Percentiles rank a stretch among this genome's conserved stretches.
Conservation (phyloP, 768 basidiomycete species). For the Cubamyces sp. region DNA sequence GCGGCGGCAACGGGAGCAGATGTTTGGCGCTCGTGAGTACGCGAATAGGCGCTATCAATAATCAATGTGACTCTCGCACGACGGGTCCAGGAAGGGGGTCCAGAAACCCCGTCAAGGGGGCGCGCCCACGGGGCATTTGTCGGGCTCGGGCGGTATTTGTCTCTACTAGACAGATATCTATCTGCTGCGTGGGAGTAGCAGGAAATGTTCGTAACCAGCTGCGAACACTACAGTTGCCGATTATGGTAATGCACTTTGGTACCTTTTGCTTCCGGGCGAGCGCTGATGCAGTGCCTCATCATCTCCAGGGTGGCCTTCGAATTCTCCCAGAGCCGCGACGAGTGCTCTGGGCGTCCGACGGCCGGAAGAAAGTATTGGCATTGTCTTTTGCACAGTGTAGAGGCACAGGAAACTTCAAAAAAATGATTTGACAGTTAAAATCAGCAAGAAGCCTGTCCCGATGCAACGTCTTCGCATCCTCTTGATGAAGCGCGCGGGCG, state of each 20-base stretch:
- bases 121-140: too few species aligned
- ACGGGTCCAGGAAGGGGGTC: not conserved
- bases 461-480: not conserved
- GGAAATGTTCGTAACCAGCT: not conserved
- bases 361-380: not conserved
- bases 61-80: not conserved
- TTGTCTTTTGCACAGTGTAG: not conserved
- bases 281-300: constrained; percentile 17
- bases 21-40: not conserved
- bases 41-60: constrained; percentile 1
- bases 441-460: constrained; percentile 1
- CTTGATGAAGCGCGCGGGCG: not conserved
- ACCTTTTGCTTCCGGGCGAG: not conserved
- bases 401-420: not conserved
- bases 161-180: not conserved
- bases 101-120: too few species aligned
- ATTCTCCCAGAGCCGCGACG: not conserved
- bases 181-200: not conserved
- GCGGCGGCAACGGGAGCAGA: constrained; percentile 5
- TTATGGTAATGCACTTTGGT: constrained; percentile 10
- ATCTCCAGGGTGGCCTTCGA: not conserved
- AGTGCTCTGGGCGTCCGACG: not conserved
- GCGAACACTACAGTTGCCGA: constrained; percentile 17
- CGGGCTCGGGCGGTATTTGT: not conserved
- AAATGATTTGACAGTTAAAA: constrained; percentile 8